phyloP scores from a whole-genome alignment of 2,329 filamentous ascomycete genomes.

The Colletotrichum musicola region DNA sequence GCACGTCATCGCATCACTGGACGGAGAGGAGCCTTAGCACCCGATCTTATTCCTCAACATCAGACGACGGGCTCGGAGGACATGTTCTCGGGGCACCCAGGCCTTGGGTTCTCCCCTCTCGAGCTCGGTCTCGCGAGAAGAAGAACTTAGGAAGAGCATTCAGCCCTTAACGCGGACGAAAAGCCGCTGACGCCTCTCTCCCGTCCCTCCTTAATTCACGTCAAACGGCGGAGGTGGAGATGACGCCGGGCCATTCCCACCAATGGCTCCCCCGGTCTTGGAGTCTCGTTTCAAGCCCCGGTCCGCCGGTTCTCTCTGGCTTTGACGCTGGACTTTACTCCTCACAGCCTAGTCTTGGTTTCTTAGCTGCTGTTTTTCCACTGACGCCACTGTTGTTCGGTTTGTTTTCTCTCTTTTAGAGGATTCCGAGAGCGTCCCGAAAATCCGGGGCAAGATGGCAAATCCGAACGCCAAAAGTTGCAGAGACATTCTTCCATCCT shows the following conservation, averaged over 20 bases:
- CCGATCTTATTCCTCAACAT: constrained; percentile 31
- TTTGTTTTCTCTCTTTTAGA: neutral
- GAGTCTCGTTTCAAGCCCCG: constrained; percentile 22
- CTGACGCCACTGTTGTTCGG: neutral
- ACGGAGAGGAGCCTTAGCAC: constrained; percentile 1
- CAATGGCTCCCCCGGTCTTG: constrained; percentile 17
- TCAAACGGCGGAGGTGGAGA: constrained; percentile 30
- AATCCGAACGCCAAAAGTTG: neutral
- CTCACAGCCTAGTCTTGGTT: neutral
- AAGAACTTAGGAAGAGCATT: no score
- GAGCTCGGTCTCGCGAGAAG: no score
- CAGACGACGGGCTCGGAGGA: constrained; percentile 24
- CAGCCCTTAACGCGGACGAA: no score
- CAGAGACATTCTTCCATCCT: no score
- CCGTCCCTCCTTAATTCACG: constrained; percentile 36
- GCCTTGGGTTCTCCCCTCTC: no score
- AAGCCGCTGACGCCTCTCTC: constrained; percentile 13
- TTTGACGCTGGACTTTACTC: neutral
- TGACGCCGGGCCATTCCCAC: constrained; percentile 11
- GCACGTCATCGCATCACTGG: constrained; percentile 6
- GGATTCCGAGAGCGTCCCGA: neutral
- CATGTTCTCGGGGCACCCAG: no score
- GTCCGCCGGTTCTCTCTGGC: neutral
- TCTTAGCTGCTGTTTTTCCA: neutral
- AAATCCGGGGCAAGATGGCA: constrained; percentile 6